A percentile compares a stretch with the other conserved stretches of the same genome.
Conservation (phyloP, 2,329 filamentous ascomycete genomes). For the Fulvia fulva region DNA sequence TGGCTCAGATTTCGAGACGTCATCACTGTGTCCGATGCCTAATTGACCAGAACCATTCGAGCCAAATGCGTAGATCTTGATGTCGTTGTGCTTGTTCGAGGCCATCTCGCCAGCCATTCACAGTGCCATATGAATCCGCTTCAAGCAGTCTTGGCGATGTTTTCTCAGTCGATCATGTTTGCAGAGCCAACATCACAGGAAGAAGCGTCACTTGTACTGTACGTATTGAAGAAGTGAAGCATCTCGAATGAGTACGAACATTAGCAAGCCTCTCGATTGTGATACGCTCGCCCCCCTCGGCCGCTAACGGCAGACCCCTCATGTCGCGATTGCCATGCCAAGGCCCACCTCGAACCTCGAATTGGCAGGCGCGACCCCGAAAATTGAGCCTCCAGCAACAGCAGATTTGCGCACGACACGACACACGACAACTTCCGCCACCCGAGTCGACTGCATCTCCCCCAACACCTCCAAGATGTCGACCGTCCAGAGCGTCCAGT, state of each 20-base stretch:
- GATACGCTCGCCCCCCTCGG: background rate
- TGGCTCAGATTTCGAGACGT: conserved; percentile 35
- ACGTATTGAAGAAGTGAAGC: background rate
- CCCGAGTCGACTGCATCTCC: background rate
- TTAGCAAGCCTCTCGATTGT: too few relatives aligned
- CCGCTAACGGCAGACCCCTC: background rate
- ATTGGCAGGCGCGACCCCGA: conserved; percentile 1
- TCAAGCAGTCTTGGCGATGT: too few relatives aligned
- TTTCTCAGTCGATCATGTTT: too few relatives aligned
- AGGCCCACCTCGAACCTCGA: background rate
- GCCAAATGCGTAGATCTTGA: conserved; percentile 37
- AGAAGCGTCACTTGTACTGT: background rate
- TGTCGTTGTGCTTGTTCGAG: background rate
- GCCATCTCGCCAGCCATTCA: background rate
- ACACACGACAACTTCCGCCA: conserved; percentile 14
- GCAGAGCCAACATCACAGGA: too few relatives aligned
- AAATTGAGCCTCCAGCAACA: background rate
- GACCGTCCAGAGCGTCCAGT: conserved; percentile 67
- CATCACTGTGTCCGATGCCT: conserved; percentile 43
- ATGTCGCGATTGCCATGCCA: background rate
- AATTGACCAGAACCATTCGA: conserved; percentile 53
- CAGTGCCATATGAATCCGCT: too few relatives aligned
- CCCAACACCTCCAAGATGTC: conserved; percentile 51
- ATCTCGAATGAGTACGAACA: too few relatives aligned
- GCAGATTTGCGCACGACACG: conserved; percentile 4